phyloP scores from a whole-genome alignment of 163 green algal species.

The Chloromonas sp. region DNA sequence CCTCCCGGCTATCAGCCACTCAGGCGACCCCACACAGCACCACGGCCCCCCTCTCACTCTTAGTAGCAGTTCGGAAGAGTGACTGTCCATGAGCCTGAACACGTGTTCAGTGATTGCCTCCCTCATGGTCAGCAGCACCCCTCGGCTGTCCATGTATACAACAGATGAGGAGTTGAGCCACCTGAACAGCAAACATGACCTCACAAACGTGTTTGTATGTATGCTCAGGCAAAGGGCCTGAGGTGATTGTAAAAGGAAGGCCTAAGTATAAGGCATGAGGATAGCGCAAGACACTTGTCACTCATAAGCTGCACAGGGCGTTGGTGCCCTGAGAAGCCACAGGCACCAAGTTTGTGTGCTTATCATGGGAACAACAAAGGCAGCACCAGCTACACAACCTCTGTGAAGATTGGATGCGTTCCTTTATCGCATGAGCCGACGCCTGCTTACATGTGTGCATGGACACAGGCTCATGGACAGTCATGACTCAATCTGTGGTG shows the following conservation, averaged over 20 bases:
- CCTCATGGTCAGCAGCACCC: slow-evolving; percentile 19
- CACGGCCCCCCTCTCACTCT: slow-evolving; percentile 25
- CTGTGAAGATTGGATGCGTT: too few relatives aligned
- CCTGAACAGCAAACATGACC: not conserved
- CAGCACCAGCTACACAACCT: too few relatives aligned
- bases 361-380: too few relatives aligned
- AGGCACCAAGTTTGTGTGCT: not conserved
- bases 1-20: too few relatives aligned
- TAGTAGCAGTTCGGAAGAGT: slow-evolving; percentile 30
- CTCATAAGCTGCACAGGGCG: not conserved
- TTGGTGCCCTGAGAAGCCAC: not conserved
- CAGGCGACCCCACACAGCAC: too few relatives aligned
- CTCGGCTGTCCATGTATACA: slow-evolving; percentile 18
- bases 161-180: slow-evolving; percentile 27
- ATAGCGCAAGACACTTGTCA: not conserved
- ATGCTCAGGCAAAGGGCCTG: too few relatives aligned
- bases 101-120: slow-evolving; percentile 30
- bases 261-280: too few relatives aligned
- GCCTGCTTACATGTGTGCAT: too few relatives aligned
- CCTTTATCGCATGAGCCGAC: too few relatives aligned
- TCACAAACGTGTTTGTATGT: not conserved
- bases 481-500: too few relatives aligned
- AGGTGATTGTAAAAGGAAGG: too few relatives aligned
- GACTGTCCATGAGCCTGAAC: slow-evolving; percentile 40
- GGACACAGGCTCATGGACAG: too few relatives aligned